Percentiles rank a stretch among this genome's conserved stretches.
Evolutionary conservation across 352 stramenopile species (phyloP).

Genomic region (Thraustochytrium striatum): DNA sequence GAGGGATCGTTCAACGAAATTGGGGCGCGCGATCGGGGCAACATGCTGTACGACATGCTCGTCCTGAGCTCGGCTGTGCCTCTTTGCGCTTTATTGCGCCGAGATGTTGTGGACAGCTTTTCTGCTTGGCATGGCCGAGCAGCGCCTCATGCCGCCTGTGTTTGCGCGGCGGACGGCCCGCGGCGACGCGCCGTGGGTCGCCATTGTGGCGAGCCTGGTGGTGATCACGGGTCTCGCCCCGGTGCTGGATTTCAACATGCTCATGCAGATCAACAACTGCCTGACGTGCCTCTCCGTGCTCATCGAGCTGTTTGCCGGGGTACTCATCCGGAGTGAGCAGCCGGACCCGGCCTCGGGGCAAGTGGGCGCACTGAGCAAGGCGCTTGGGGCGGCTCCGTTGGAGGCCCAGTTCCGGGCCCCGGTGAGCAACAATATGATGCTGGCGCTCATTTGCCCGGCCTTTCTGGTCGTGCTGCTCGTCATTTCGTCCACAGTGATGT

Average conservation of each 20-base stretch:
- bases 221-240: constrained; percentile 6
- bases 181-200: background rate
- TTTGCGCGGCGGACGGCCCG: constrained; percentile 53
- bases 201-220: background rate
- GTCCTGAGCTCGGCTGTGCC: constrained; percentile 65
- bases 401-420: background rate
- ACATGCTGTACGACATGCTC: constrained; percentile 67
- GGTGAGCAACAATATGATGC: background rate
- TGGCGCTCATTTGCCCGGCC: background rate
- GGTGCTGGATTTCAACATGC: constrained; percentile 25
- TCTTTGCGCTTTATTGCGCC: constrained; percentile 70
- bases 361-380: too few species aligned
- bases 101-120: constrained; percentile 74
- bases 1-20: constrained; percentile 71
- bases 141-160: constrained; percentile 65
- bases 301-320: constrained; percentile 28
- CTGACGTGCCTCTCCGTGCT: constrained; percentile 38
- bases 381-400: too few species aligned
- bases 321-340: background rate
- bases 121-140: constrained; percentile 72
- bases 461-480: constrained; percentile 17
- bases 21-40: constrained; percentile 57
- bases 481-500: background rate
- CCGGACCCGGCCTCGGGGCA: background rate
- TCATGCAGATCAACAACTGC: constrained; percentile 46